These are phyloP conservation scores for Saturnispora silvae DNA, from an alignment of 805 yeast genomes.

Conservation along the genomic window DNA sequence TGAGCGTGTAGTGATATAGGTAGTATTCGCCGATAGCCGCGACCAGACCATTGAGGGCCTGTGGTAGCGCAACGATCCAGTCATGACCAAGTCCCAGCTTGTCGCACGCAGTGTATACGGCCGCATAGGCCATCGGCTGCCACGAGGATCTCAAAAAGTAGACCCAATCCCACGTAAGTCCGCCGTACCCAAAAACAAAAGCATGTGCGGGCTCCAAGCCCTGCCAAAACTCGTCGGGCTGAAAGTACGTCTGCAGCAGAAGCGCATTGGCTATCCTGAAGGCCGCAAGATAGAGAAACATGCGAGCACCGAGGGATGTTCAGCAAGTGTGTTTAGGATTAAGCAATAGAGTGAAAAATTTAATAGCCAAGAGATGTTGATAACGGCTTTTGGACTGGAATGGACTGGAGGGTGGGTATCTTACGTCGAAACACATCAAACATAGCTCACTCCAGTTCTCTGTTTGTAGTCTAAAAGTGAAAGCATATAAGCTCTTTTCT, in stretches of 20 bases:
- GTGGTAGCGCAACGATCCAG: conserved; percentile 46
- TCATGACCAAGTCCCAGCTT: conserved; percentile 26
- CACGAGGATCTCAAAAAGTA: conserved; percentile 62
- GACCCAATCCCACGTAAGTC: conserved; percentile 91
- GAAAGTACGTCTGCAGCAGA: conserved; percentile 67
- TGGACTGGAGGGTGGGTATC: too few relatives aligned
- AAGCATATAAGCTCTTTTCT: too few relatives aligned
- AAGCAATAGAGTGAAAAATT: too few relatives aligned
- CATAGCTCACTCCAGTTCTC: too few relatives aligned
- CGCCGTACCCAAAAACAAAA: conserved; percentile 68
- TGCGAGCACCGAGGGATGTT: not conserved
- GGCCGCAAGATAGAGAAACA: conserved; percentile 21
- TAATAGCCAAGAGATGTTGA: too few relatives aligned
- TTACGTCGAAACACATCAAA: too few relatives aligned
- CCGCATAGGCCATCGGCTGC: conserved; percentile 65
- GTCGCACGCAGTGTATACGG: conserved; percentile 29
- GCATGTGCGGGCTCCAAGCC: conserved; percentile 84
- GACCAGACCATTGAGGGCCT: conserved; percentile 53
- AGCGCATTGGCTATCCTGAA: conserved; percentile 56
- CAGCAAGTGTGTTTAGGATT: too few relatives aligned
- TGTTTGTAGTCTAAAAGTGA: too few relatives aligned
- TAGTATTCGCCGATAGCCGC: conserved; percentile 66
- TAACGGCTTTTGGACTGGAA: too few relatives aligned
- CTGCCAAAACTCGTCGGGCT: conserved; percentile 95
- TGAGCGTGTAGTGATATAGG: conserved; percentile 34